Evolutionary conservation across 1,284 basidiomycete species (phyloP), one percentile per base, ranked within the genome.

Genomic region (Ceratobasidium theobromae): DNA sequence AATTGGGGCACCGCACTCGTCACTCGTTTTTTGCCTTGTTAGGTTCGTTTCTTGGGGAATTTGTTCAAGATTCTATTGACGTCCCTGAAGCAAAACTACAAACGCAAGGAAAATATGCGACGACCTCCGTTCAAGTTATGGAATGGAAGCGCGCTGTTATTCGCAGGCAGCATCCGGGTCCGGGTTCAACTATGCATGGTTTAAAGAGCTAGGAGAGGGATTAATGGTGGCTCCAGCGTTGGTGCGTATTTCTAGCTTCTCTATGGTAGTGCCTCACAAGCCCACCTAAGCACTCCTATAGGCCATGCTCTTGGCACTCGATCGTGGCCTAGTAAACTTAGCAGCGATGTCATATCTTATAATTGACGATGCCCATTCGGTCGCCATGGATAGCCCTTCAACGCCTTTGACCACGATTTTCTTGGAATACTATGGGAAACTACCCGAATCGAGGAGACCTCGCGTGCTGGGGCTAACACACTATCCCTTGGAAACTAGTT

Each of bases 401-500:
- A 18, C 46, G 1, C 58, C 58, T 6, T 16, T 64, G 14, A 30
- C 14, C 9, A 51, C 58, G 9, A 52, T 64, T 16, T 8, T 64
- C 14, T 35, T 64, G 14, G 58, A 52, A n/a, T 52, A 52, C 16
- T 64, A 52, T 30, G 58, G 48, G 23, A 46, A 46, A 38, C 38
- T 64, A 23, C 23, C n/a, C n/a, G n/a, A 16, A 3, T 35, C 33
- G 16, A 27, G 23, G 14, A 32, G 48, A 18, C 58, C 58, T 11
- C 46, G 46, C 14, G 33, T 64, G 5, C 11, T 64, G 12, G 58
- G 58, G 4, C 35, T 64, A 12, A 64, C 58, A 16, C 48, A n/a
- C 21, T 64, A 64, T n/a, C 58, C 58, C 28, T 40, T 64, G 23
- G 14, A 64, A 16, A 16, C 32, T 16, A 64, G 52, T 28, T 64